These are phyloP conservation scores for Nakaseomyces kungkrabaensis DNA, from an alignment of 1,139 yeast species.

Conservation along the genomic window DNA sequence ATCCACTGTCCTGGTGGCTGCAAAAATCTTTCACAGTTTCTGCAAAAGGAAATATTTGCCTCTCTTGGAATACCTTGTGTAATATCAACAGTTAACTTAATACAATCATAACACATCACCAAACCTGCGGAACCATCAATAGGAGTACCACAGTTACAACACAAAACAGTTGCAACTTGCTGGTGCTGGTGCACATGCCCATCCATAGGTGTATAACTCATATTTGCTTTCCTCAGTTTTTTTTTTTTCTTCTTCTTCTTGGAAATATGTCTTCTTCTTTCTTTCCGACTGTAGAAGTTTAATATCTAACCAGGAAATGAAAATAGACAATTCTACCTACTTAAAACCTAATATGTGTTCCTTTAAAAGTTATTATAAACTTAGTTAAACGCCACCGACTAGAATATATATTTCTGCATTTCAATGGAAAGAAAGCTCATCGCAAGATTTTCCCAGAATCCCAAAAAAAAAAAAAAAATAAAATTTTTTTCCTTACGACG, in stretches of 20 bases:
- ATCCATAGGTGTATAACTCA: slow-evolving; percentile 26
- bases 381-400: too few species aligned
- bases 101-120: slow-evolving; percentile 97
- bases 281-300: too few species aligned
- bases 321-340: background rate
- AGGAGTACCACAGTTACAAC: slow-evolving; percentile 98
- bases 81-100: slow-evolving; percentile 84
- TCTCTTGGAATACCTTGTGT: slow-evolving; percentile 95
- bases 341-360: too few species aligned
- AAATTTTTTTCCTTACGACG: background rate
- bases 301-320: background rate
- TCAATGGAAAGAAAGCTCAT: background rate
- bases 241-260: background rate
- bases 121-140: slow-evolving; percentile 92
- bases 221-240: slow-evolving; percentile 2
- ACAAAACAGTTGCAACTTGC: slow-evolving; percentile 74
- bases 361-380: too few species aligned
- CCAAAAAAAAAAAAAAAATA: background rate
- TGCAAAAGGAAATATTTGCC: slow-evolving; percentile 82
- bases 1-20: slow-evolving; percentile 96
- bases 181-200: slow-evolving; percentile 17
- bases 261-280: too few species aligned
- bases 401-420: too few species aligned
- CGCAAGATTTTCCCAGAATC: slow-evolving; percentile 3
- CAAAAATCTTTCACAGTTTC: slow-evolving; percentile 92